Conservation (phyloP, 2,329 filamentous ascomycete species). For the Pestalotiopsis fici region DNA sequence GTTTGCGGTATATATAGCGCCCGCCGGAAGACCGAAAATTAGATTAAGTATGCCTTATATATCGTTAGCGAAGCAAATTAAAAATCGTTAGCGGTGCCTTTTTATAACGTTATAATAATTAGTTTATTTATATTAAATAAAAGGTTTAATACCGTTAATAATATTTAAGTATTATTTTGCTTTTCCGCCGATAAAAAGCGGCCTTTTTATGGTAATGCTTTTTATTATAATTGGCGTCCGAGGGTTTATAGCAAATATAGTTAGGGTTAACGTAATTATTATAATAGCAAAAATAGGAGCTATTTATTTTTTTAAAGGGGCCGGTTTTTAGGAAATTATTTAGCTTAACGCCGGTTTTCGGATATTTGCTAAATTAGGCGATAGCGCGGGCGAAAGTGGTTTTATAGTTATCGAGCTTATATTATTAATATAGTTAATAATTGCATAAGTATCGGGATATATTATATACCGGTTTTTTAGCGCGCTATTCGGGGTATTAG, state of each 20-base stretch:
- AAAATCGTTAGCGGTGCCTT: neutral
- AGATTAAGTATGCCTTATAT: neutral
- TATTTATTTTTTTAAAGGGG: neutral
- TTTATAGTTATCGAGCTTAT: neutral
- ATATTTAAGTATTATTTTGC: neutral
- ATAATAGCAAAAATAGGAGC: neutral
- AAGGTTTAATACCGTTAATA: neutral
- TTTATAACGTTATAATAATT: neutral
- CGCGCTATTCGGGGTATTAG: neutral
- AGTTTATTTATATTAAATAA: neutral
- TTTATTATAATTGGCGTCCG: neutral
- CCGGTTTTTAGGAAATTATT: neutral
- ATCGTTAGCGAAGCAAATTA: neutral
- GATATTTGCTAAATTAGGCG: neutral
- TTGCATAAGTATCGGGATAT: neutral
- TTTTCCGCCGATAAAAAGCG: neutral
- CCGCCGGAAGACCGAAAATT: neutral
- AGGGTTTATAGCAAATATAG: neutral
- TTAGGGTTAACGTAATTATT: neutral
- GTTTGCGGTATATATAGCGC: neutral
- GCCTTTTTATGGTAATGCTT: neutral
- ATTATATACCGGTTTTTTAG: neutral
- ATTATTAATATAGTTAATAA: neutral
- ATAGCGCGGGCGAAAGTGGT: neutral
- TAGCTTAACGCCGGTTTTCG: neutral